Evolutionary conservation across 129 eudicot species (phyloP).

Genomic region (Silybum marianum): DNA sequence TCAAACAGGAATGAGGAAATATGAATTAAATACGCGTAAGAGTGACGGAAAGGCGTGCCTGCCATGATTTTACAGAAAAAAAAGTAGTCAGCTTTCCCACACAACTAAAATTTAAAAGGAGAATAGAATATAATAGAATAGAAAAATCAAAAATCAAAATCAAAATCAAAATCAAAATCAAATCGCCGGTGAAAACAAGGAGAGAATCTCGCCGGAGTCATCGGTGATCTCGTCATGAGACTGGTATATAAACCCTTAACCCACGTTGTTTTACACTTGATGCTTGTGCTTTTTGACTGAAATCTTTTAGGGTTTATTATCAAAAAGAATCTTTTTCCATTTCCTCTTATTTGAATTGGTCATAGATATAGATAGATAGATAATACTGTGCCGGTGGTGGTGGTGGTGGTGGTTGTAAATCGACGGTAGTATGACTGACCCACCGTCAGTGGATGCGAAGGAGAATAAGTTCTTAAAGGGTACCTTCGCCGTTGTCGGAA

Average conservation of each 20-base stretch:
- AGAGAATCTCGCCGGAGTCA: conserved; percentile 3
- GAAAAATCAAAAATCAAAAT: no score
- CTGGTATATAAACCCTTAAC: conserved; percentile 9
- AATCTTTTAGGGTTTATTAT: conserved; percentile 35
- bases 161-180: background rate
- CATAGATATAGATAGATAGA: background rate
- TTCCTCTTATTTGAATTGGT: background rate
- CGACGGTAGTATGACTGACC: conserved; percentile 62
- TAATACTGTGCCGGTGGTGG: conserved; percentile 1
- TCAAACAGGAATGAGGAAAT: no score
- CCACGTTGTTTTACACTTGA: conserved; percentile 9
- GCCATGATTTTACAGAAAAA: conserved; percentile 23
- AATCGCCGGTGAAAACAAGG: conserved; percentile 40
- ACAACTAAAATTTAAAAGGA: conserved; percentile 12
- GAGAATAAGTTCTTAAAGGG: conserved; percentile 62
- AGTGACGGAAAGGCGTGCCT: conserved; percentile 30
- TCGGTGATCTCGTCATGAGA: conserved; percentile 24
- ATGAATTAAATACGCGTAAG: conserved; percentile 12
- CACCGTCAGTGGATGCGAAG: conserved; percentile 43
- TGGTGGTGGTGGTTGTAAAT: conserved; percentile 22
- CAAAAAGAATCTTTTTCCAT: background rate
- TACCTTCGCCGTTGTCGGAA: conserved; percentile 78
- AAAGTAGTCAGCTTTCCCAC: conserved; percentile 25
- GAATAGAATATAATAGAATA: background rate
- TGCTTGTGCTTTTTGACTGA: background rate